Conservation (phyloP, 495 filamentous ascomycete species). For the Platismatia glauca region DNA sequence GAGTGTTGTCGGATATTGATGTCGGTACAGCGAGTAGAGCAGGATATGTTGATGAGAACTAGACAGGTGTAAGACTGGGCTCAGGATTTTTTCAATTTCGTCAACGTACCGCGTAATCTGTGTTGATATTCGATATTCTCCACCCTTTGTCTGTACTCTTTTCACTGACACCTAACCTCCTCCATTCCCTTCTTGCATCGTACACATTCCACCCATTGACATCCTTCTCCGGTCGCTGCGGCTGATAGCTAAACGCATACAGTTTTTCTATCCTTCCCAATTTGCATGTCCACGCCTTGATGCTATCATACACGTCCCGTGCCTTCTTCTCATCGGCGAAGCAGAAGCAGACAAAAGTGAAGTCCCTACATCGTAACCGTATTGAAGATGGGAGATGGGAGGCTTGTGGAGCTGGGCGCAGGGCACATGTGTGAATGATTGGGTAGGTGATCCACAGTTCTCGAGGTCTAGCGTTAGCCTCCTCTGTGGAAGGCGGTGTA, state of each 20-base stretch:
- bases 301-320: slow-evolving; percentile 81
- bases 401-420: slow-evolving; percentile 59
- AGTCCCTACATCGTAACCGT: slow-evolving; percentile 83
- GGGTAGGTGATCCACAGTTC: slow-evolving; percentile 92
- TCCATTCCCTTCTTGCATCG: slow-evolving; percentile 71
- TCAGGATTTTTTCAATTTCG: not conserved
- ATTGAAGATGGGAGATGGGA: slow-evolving; percentile 73
- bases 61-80: slow-evolving; percentile 27
- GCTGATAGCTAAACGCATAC: slow-evolving; percentile 79
- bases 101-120: slow-evolving; percentile 57
- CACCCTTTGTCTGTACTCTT: slow-evolving; percentile 68
- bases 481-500: slow-evolving; percentile 27
- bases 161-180: slow-evolving; percentile 69
- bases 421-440: slow-evolving; percentile 68
- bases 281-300: slow-evolving; percentile 72
- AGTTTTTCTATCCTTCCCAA: slow-evolving; percentile 80
- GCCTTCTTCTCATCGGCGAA: slow-evolving; percentile 66
- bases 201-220: slow-evolving; percentile 85
- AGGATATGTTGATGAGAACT: slow-evolving; percentile 96
- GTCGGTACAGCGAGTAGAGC: slow-evolving; percentile 73
- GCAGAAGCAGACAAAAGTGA: slow-evolving; percentile 85
- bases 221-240: slow-evolving; percentile 61
- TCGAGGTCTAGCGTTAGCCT: slow-evolving; percentile 44
- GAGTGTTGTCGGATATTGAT: slow-evolving; percentile 86
- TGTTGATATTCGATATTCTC: slow-evolving; percentile 86